Evolutionary conservation across 2,329 filamentous ascomycete genomes (phyloP), one percentile per base, ranked within the genome.

Genomic region (Alternaria sp.): DNA sequence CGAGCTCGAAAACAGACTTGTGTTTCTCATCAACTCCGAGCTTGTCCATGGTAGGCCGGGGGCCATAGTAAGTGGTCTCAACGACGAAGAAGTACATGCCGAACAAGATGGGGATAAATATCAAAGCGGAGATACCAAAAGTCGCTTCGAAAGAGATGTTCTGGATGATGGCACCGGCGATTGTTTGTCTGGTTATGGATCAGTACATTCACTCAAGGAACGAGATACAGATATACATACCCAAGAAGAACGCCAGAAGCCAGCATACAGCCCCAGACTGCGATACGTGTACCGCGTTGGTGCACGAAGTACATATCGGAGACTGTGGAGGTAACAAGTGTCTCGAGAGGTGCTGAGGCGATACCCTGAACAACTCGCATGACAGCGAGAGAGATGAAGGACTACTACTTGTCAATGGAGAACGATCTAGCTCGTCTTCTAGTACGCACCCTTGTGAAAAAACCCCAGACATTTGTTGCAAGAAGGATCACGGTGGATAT

Each of bases 221-320:
- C 53, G 0, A 66, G 69, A 8, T n/a, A 9, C 9, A 64, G 69
- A 38, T 73, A 53, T 3, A 75, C 74, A 52, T 78, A 80, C 59
- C 79, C 80, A 4, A 80, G 77, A 18, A 78, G 70, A 20, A 82
- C 80, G 16, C 77, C 75, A 3, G 71, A 68, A 32, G 64, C 64
- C 12, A 76, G 38, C 70, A 77, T 75, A 36, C 74, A 77, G 16
- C 79, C 77, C 73, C 81, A 82, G 52, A 96, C 85, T 1, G 94
- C 94, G 91, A 97, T 97, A 51, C 94, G 88, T 64, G 90, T 87
- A 38, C 94, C 93, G 60, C 92, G 86, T 81, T 91, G 88, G 80
- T 94, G 94, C 22, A 97, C 92, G 77, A 90, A 96, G 80, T 94
- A 97, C 55, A 98, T 78, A 76, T 98, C 94, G 34, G 93, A 94